These are phyloP conservation scores for Diatrype stigma DNA, from an alignment of 2,329 filamentous ascomycete genomes.

Conservation along the genomic window DNA sequence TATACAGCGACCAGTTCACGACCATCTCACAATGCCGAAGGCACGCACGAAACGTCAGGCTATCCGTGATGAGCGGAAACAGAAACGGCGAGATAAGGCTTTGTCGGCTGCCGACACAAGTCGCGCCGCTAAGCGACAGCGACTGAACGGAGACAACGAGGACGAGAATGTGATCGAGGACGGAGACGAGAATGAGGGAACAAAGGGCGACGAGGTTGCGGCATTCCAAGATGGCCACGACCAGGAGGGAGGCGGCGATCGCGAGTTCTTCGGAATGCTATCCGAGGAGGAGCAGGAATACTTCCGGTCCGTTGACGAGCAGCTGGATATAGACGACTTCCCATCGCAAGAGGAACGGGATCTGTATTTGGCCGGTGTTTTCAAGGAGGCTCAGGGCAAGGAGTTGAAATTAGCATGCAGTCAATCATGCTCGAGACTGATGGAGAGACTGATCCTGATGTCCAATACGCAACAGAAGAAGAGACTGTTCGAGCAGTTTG, in stretches of 20 bases:
- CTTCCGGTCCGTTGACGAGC: slow-evolving; percentile 83
- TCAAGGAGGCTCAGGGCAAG: slow-evolving; percentile 81
- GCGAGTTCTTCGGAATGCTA: slow-evolving; percentile 88
- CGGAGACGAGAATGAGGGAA: slow-evolving; percentile 17
- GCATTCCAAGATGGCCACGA: slow-evolving; percentile 1
- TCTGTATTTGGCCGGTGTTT: slow-evolving; percentile 76
- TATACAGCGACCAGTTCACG: too few species aligned
- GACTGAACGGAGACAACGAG: slow-evolving; percentile 18
- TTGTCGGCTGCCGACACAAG: slow-evolving; percentile 11
- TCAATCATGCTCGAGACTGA: slow-evolving; percentile 87
- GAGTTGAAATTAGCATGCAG: slow-evolving; percentile 95
- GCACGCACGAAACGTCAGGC: slow-evolving; percentile 29
- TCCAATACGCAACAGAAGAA: slow-evolving; percentile 80
- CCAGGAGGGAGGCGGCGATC: slow-evolving; percentile 32
- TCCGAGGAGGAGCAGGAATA: slow-evolving; percentile 93
- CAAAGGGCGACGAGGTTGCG: background rate
- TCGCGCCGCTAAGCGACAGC: slow-evolving; percentile 22
- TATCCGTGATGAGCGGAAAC: slow-evolving; percentile 30
- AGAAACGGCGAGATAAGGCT: slow-evolving; percentile 23
- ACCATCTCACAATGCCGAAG: slow-evolving; percentile 24
- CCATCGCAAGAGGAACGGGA: slow-evolving; percentile 66
- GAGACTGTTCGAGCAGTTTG: slow-evolving; percentile 79
- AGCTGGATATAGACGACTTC: slow-evolving; percentile 88
- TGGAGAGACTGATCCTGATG: slow-evolving; percentile 85
- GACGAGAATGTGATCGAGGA: slow-evolving; percentile 11